A percentile compares a stretch with the other conserved stretches of the same genome.
phyloP scores from a whole-genome alignment of 164 flowering plant genomes.

The Euptelea pleiosperma region DNA sequence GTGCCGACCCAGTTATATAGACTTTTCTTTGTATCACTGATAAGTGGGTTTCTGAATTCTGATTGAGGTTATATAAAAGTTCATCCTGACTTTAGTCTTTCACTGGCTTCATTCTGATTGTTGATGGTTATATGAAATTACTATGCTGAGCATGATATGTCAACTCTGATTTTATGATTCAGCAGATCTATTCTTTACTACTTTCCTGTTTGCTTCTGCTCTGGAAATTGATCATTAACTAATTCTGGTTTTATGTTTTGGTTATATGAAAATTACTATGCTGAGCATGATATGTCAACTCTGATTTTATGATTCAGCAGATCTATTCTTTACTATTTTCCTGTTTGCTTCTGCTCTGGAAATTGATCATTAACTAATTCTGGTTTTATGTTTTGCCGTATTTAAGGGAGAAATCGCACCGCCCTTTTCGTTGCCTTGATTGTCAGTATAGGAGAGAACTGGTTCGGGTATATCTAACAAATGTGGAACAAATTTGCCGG shows the following conservation, averaged over 20 bases:
- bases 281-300: neutral
- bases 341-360: neutral
- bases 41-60: no score
- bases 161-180: neutral
- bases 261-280: no score
- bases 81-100: no score
- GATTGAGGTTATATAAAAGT: no score
- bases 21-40: neutral
- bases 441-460: constrained; percentile 94
- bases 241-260: neutral
- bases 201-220: neutral
- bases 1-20: neutral
- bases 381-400: neutral
- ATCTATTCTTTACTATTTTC: neutral
- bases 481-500: constrained; percentile 85
- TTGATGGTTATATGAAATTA: no score
- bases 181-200: neutral
- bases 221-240: neutral
- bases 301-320: neutral
- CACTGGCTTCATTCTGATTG: no score
- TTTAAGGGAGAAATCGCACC: constrained; percentile 83
- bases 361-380: neutral
- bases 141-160: neutral
- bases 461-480: constrained; percentile 82
- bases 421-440: constrained; percentile 92